These are phyloP conservation scores for Colletotrichum graminicola DNA, from an alignment of 2,329 filamentous ascomycete species.

Conservation along the genomic window DNA sequence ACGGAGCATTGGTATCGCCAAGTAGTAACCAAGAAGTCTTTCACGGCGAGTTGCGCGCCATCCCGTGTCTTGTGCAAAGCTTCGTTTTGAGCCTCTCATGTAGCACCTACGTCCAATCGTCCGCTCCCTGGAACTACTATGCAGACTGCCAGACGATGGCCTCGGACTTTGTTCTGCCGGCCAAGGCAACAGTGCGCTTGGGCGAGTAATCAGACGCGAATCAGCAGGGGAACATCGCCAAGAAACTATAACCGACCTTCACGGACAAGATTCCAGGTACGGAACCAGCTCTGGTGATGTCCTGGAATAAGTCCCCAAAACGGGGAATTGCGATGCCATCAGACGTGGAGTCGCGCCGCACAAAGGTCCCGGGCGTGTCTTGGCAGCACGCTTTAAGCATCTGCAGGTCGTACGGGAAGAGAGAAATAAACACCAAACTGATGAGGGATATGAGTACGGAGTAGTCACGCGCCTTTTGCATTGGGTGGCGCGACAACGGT, in stretches of 20 bases:
- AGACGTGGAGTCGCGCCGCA: constrained; percentile 16
- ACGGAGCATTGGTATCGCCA: constrained; percentile 38
- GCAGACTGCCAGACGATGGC: no score
- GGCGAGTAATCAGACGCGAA: neutral
- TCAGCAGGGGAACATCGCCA: neutral
- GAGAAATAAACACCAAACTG: neutral
- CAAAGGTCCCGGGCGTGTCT: constrained; percentile 28
- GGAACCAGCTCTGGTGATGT: neutral
- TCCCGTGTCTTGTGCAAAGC: constrained; percentile 3
- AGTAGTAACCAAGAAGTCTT: constrained; percentile 12
- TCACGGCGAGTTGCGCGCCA: neutral
- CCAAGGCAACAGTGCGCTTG: neutral
- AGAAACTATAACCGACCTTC: neutral
- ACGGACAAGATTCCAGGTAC: neutral
- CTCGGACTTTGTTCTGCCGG: no score
- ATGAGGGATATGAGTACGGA: constrained; percentile 9
- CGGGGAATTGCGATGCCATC: neutral
- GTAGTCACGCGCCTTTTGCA: constrained; percentile 23
- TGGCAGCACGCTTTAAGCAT: constrained; percentile 20
- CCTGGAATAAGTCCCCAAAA: neutral
- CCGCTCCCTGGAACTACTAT: no score
- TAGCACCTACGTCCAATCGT: neutral
- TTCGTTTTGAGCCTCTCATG: constrained; percentile 5
- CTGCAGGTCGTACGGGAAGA: neutral
- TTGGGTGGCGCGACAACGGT: neutral